phyloP scores from a whole-genome alignment of 306 rosid species.

The Glycine tomentella region DNA sequence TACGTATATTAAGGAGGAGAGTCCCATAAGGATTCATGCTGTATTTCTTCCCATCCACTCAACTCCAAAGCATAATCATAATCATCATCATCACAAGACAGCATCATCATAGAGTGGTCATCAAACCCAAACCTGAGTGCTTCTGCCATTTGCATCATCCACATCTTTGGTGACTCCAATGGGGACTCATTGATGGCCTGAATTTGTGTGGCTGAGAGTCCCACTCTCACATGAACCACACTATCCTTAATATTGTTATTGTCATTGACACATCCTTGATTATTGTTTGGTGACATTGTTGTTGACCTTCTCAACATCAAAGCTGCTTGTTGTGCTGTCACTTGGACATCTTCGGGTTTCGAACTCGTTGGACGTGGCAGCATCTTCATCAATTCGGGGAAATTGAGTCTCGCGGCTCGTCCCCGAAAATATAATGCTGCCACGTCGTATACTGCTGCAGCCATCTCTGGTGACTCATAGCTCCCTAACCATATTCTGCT shows the following conservation, averaged over 20 bases:
- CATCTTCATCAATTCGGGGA: constrained; percentile 60
- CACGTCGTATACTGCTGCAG: constrained; percentile 87
- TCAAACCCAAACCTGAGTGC: constrained; percentile 41
- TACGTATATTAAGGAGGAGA: neutral
- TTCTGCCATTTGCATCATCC: constrained; percentile 88
- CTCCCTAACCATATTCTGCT: constrained; percentile 92
- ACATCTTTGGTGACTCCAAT: constrained; percentile 86
- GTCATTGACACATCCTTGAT: too few relatives aligned
- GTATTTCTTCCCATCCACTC: constrained; percentile 61
- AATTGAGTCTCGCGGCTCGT: constrained; percentile 60
- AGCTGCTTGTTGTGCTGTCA: constrained; percentile 87
- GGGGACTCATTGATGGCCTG: constrained; percentile 92
- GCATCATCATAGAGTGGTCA: constrained; percentile 43
- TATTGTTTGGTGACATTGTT: too few relatives aligned
- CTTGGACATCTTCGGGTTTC: constrained; percentile 59
- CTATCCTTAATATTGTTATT: too few relatives aligned
- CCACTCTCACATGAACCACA: constrained; percentile 54
- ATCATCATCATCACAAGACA: neutral
- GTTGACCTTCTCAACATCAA: neutral
- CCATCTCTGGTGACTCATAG: constrained; percentile 78
- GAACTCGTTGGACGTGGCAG: constrained; percentile 70
- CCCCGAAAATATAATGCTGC: constrained; percentile 83
- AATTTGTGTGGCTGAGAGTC: constrained; percentile 74
- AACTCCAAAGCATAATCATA: neutral
- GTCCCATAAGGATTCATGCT: constrained; percentile 65